These are phyloP conservation scores for Agrocybe pediades DNA, from an alignment of 768 basidiomycete species.

Conservation along the genomic window DNA sequence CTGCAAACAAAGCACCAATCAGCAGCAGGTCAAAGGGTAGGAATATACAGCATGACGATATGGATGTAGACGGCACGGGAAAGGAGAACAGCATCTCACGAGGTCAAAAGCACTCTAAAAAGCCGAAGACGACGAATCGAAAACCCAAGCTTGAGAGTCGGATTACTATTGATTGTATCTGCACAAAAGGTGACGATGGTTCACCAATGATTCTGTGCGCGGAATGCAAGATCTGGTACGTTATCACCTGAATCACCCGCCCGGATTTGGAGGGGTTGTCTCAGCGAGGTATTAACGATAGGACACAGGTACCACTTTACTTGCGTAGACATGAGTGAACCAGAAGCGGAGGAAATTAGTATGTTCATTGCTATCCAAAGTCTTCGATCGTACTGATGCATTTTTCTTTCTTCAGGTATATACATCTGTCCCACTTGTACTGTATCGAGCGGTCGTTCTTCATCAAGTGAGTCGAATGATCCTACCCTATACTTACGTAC, in stretches of 20 bases:
- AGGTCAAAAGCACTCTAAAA: constrained; percentile 5
- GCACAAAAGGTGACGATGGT: constrained; percentile 72
- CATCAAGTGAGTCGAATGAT: constrained; percentile 72
- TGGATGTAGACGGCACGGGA: constrained; percentile 17
- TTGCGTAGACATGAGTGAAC: constrained; percentile 66
- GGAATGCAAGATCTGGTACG: constrained; percentile 69
- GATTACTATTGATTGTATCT: constrained; percentile 55
- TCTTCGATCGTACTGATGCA: constrained; percentile 1
- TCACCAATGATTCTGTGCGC: constrained; percentile 81
- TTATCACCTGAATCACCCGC: constrained; percentile 21
- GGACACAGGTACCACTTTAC: constrained; percentile 75
- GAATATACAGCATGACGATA: constrained; percentile 16
- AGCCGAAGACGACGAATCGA: constrained; percentile 20
- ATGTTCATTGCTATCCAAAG: constrained; percentile 32
- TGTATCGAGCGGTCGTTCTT: constrained; percentile 60
- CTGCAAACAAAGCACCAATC: constrained; percentile 22
- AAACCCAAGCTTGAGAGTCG: constrained; percentile 15
- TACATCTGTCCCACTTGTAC: constrained; percentile 59
- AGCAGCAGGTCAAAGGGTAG: constrained; percentile 11
- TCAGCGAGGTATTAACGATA: neutral
- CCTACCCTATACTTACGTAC: constrained; percentile 30
- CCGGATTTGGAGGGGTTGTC: constrained; percentile 5
- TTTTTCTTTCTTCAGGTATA: constrained; percentile 43
- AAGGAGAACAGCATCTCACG: constrained; percentile 13
- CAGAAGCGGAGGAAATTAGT: constrained; percentile 80